Percentiles rank a stretch among this genome's conserved stretches.
Conservation (phyloP, 164 flowering plant species). For the Amborella trichopoda region DNA sequence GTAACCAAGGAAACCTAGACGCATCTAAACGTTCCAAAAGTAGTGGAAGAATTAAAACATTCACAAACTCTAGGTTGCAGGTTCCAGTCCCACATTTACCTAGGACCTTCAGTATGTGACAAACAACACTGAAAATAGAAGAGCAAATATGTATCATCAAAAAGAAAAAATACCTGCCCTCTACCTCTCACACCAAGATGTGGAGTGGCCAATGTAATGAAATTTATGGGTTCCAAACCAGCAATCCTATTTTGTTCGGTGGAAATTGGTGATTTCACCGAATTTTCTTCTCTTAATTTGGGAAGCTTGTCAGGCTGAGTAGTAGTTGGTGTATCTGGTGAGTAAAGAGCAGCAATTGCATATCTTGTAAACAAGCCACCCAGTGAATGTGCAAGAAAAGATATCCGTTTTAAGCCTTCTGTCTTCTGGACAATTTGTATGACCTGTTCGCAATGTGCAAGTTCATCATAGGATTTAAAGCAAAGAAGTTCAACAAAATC, state of each 20-base stretch:
- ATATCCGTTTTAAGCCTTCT: constrained; percentile 63
- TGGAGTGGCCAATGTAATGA: constrained; percentile 86
- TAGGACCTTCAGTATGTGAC: too few species aligned
- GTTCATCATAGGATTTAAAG: too few species aligned
- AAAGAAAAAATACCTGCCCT: constrained; percentile 47
- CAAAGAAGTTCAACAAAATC: too few species aligned
- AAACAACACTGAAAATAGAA: not conserved
- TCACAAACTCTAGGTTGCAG: too few species aligned
- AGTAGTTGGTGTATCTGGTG: constrained; percentile 13
- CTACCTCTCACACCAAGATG: constrained; percentile 94
- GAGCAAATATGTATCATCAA: not conserved
- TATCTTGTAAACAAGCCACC: constrained; percentile 94
- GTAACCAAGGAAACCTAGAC: too few species aligned
- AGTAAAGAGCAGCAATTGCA: constrained; percentile 60
- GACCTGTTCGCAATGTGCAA: constrained; percentile 29
- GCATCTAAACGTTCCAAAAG: too few species aligned
- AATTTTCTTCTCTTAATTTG: constrained; percentile 9
- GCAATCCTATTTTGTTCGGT: constrained; percentile 47
- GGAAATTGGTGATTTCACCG: constrained; percentile 12
- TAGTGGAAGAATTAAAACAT: too few species aligned
- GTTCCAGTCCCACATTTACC: too few species aligned
- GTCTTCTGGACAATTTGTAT: constrained; percentile 58
- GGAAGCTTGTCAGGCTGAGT: constrained; percentile 16
- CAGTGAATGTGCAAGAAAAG: constrained; percentile 90
- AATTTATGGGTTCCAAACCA: constrained; percentile 80